These are phyloP conservation scores for Apiospora koreana DNA, from an alignment of 2,329 filamentous ascomycete genomes.

Conservation along the genomic window DNA sequence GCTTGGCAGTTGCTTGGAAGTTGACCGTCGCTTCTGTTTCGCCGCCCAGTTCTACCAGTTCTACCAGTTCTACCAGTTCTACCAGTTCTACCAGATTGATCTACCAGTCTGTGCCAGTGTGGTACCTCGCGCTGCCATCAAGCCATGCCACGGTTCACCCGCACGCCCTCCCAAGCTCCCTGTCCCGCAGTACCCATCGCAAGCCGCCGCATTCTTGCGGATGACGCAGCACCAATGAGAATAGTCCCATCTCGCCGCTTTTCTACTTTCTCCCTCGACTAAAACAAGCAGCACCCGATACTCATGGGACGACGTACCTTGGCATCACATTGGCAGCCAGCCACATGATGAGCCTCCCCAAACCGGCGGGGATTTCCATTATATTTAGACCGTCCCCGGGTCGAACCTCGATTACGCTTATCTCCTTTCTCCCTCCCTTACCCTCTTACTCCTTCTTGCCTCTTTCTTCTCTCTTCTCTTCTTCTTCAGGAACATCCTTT, in stretches of 20 bases:
- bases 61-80: no score
- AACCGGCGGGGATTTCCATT: not conserved
- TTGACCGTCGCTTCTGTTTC: not conserved
- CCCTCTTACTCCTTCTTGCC: constrained; percentile 7
- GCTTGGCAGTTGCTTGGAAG: constrained; percentile 5
- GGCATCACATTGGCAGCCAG: constrained; percentile 2
- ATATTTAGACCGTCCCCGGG: constrained; percentile 6
- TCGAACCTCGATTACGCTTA: not conserved
- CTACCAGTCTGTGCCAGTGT: no score
- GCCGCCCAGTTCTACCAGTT: not conserved
- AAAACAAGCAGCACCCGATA: no score
- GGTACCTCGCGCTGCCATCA: no score
- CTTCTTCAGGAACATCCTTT: constrained; percentile 15
- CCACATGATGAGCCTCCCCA: not conserved
- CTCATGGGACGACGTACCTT: not conserved
- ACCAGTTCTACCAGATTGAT: no score
- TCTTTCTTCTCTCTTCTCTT: constrained; percentile 17
- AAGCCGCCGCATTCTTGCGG: constrained; percentile 1
- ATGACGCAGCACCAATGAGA: not conserved
- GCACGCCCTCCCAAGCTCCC: not conserved
- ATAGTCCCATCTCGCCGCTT: not conserved
- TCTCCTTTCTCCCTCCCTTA: not conserved
- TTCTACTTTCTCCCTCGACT: not conserved
- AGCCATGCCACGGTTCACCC: not conserved
- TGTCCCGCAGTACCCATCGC: not conserved